phyloP scores from a whole-genome alignment of 2,329 filamentous ascomycete genomes.

The Claviceps purpurea region DNA sequence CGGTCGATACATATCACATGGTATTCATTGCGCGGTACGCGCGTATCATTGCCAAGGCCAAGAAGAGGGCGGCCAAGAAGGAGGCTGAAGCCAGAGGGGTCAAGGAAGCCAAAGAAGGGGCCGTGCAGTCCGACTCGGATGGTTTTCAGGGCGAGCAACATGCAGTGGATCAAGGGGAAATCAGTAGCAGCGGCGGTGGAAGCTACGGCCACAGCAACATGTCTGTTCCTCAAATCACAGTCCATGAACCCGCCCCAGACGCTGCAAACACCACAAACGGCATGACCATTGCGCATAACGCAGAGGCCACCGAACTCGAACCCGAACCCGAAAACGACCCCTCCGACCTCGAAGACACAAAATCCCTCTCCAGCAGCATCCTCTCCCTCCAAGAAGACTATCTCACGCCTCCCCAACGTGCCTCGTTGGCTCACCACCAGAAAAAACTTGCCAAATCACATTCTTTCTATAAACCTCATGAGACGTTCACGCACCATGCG shows the following conservation, averaged over 20 bases:
- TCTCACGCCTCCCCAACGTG: slow-evolving; percentile 52
- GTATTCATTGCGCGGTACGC: slow-evolving; percentile 61
- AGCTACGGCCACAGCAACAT: neutral
- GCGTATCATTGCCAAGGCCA: slow-evolving; percentile 24
- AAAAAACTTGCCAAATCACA: slow-evolving; percentile 70
- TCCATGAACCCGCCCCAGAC: neutral
- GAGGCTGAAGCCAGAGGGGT: neutral
- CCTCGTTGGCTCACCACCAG: slow-evolving; percentile 61
- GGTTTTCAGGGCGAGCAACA: too few relatives aligned
- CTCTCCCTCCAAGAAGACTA: slow-evolving; percentile 43
- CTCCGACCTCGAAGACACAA: slow-evolving; percentile 21
- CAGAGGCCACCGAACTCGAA: neutral
- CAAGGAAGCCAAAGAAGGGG: too few relatives aligned
- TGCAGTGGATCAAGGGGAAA: neutral
- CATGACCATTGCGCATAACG: neutral
- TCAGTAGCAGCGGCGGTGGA: slow-evolving; percentile 9
- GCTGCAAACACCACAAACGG: neutral
- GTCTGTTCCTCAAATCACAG: neutral
- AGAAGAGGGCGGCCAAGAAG: slow-evolving; percentile 19
- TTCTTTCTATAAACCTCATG: slow-evolving; percentile 81
- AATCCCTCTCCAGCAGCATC: slow-evolving; percentile 15
- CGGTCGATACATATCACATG: slow-evolving; percentile 80
- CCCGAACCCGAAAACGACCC: neutral
- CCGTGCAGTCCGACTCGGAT: too few relatives aligned
- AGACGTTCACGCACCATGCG: slow-evolving; percentile 67